phyloP scores from a whole-genome alignment of 805 yeast genomes.

The Millerago galiae region DNA sequence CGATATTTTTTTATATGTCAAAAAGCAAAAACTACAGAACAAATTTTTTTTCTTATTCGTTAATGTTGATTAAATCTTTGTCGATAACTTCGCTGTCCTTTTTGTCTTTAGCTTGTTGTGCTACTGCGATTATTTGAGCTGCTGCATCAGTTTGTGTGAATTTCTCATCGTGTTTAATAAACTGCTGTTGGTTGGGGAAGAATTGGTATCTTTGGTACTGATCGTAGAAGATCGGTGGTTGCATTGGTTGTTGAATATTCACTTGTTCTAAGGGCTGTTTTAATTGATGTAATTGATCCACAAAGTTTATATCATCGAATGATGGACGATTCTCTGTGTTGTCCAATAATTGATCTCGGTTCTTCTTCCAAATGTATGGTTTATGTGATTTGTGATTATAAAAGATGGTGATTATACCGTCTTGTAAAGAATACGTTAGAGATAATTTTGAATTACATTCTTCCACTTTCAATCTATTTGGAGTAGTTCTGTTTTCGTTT shows the following conservation, averaged over 20 bases:
- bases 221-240: constrained; percentile 7
- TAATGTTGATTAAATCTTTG: background rate
- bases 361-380: constrained; percentile 29
- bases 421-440: constrained; percentile 31
- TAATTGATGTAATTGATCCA: constrained; percentile 2
- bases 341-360: background rate
- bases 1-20: too few relatives aligned
- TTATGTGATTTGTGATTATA: constrained; percentile 36
- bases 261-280: background rate
- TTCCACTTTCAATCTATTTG: constrained; percentile 35
- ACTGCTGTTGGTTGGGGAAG: background rate
- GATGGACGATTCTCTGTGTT: background rate
- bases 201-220: background rate
- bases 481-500: constrained; percentile 30
- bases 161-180: background rate
- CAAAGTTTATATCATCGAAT: constrained; percentile 4
- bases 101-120: constrained; percentile 1
- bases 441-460: constrained; percentile 35
- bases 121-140: constrained; percentile 7
- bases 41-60: too few relatives aligned
- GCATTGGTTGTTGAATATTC: constrained; percentile 1
- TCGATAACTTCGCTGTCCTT: background rate
- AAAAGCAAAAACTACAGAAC: too few relatives aligned
- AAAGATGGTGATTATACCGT: constrained; percentile 31
- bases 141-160: constrained; percentile 7